These are phyloP conservation scores for Polytolypa hystricis DNA, from an alignment of 2,329 filamentous ascomycete genomes.

Conservation along the genomic window DNA sequence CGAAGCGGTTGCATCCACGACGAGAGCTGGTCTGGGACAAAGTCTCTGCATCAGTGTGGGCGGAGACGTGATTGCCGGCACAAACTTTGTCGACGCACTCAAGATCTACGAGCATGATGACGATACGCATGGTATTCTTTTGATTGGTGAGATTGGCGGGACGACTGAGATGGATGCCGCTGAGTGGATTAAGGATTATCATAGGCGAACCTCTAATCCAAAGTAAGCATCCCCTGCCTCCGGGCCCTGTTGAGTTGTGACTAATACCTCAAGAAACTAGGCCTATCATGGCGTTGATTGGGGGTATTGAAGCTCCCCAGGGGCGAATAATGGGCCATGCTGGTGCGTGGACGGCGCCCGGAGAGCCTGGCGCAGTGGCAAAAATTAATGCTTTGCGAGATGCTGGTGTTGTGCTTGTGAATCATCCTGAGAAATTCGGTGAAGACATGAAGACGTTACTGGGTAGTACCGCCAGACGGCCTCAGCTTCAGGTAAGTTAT, in stretches of 20 bases:
- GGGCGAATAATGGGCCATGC: conserved; percentile 69
- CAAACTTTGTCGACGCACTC: conserved; percentile 60
- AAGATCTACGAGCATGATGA: conserved; percentile 54
- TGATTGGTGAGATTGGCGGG: conserved; percentile 64
- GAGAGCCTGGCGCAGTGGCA: conserved; percentile 52
- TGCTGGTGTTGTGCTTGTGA: conserved; percentile 58
- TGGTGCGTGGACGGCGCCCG: conserved; percentile 58
- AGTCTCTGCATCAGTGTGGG: conserved; percentile 69
- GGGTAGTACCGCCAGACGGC: conserved; percentile 23
- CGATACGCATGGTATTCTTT: conserved; percentile 59
- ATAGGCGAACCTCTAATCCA: conserved; percentile 43
- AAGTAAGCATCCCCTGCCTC: conserved; percentile 41
- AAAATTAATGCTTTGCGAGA: conserved; percentile 57
- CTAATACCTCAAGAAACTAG: conserved; percentile 30
- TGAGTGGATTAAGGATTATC: conserved; percentile 60
- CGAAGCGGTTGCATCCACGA: conserved; percentile 65
- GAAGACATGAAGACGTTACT: conserved; percentile 54
- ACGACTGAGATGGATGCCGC: conserved; percentile 60
- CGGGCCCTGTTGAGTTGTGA: conserved; percentile 3
- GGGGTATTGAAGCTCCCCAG: conserved; percentile 51
- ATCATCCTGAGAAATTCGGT: conserved; percentile 67
- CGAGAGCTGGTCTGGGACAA: conserved; percentile 62
- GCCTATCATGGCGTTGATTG: conserved; percentile 62
- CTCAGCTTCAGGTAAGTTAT: conserved; percentile 15
- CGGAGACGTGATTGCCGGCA: conserved; percentile 63